Percentiles rank a stretch among this genome's conserved stretches.
Conservation (phyloP, 805 yeast species). For the Yamadazyma sp. region DNA sequence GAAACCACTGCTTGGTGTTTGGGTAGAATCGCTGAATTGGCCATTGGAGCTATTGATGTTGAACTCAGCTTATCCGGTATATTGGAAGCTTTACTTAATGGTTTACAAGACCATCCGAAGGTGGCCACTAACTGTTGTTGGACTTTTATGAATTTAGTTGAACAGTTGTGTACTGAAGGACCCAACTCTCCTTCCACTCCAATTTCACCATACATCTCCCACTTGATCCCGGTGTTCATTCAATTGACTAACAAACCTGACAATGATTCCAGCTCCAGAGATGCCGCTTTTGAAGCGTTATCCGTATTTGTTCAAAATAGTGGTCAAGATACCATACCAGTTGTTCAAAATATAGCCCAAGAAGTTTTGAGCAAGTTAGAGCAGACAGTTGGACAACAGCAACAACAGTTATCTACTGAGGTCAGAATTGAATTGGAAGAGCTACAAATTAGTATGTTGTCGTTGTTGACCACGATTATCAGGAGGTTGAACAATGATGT, state of each 20-base stretch:
- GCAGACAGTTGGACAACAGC: conserved; percentile 55
- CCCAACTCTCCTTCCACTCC: conserved; percentile 52
- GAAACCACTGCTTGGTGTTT: conserved; percentile 99
- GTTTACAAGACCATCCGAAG: conserved; percentile 89
- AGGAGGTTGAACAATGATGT: conserved; percentile 76
- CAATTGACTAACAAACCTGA: conserved; percentile 69
- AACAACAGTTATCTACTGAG: conserved; percentile 58
- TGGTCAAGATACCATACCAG: conserved; percentile 64
- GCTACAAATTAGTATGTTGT: conserved; percentile 77
- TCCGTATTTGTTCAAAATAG: conserved; percentile 77
- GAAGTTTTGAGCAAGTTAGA: conserved; percentile 74
- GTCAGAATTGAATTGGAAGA: conserved; percentile 81
- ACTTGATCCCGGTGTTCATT: conserved; percentile 67
- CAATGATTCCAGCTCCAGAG: conserved; percentile 84
- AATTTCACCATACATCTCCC: conserved; percentile 71
- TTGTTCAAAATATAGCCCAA: conserved; percentile 70
- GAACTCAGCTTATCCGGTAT: conserved; percentile 66
- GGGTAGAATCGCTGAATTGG: conserved; percentile 91
- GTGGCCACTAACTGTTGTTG: conserved; percentile 97
- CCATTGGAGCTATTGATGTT: conserved; percentile 70
- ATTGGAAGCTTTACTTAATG: conserved; percentile 68
- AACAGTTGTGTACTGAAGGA: conserved; percentile 66
- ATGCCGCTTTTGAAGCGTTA: conserved; percentile 95
- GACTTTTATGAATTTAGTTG: conserved; percentile 90
- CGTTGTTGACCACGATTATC: conserved; percentile 77